Evolutionary conservation across 345 rosid species (phyloP), one percentile per base, ranked within the genome.

Genomic region (Dimocarpus longan): DNA sequence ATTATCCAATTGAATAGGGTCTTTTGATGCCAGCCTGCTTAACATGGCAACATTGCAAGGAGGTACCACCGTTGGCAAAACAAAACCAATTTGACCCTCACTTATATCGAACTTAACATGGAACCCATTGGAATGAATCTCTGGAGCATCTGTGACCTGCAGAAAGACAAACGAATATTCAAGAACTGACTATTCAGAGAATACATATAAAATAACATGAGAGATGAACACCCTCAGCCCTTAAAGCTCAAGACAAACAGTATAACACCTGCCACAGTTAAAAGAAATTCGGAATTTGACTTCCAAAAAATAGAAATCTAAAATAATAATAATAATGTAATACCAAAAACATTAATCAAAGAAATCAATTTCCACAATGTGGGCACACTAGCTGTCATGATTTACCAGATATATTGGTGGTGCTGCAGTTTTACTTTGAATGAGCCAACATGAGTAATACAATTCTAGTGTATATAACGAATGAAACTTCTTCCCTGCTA

Each of bases 101-200:
- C 93, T 89, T 81, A 90, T 87, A 84, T 95, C 98, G 81, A 93
- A 95, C 87, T 92, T 93, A 77, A 95, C 80, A 80, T 93, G 98
- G 84, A 93, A 93, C 59, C 98, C 99, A 83, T 95, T 95, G 76
- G 99, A 95, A 83, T 95, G 99, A 77, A 95, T 95, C 90, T 95
- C 96, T 15, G 99, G 99, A 82, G 98, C 90, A 88, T 95, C 91
- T 40, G 99, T 92, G 77, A 95, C 90, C 99, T 95, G 87, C 79
- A 85, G 72, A 84, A 79, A 59, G 63, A 79, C 66, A 65, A 80
- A 68, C 19, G 21, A 57, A 44, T 16, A 54, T 39, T 74, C n/a
- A 37, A 57, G 2, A 71, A 70, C 71, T 44, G 65, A 40, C 42
- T 42, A 74, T 77, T 46, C 59, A 75, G 37, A 75, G 59, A 78